Evolutionary conservation across 176 grass and related monocot genomes (phyloP), one percentile per base, ranked within the genome.

Genomic region (Alopecurus myosuroides): DNA sequence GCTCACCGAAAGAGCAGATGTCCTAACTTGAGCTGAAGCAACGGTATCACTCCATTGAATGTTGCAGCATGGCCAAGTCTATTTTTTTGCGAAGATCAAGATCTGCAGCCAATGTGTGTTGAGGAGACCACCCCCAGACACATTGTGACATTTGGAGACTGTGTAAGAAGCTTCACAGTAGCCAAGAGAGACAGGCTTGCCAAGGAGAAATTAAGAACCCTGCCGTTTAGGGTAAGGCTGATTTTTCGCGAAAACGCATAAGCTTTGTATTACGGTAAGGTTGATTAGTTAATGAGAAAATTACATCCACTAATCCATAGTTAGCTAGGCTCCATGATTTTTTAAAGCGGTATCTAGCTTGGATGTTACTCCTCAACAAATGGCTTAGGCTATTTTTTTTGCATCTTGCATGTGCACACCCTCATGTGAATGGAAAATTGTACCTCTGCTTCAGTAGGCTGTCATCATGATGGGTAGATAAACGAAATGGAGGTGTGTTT

Each of bases 1-100:
- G 71, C 73, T 84, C 76, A 84, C 23, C 66, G 42, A 79, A 84
- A 84, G 66, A 53, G 53, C 75, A 64, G 50, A 13, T 83, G 63
- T 60, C 45, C 44, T 55, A 56, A 42, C 67, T 74, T 40, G 20
- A 73, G 55, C 76, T 66, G 68, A 84, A 84, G 34, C 41, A 79
- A 73, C 41, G 51, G 42, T 26, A 72, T 44, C 28, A 26, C 7
- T 57, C 28, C 70, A 49, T 5, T 46, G 26, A 60, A 79, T 65
- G 58, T 76, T 66, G 44, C 60, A 77, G 42, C 44, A 30, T 85
- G 73, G 55, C 22, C 17, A 49, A 25, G 62, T 34, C 80, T 83
- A 84, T 79, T 78, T 63, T 63, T 79, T 84, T 79, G 80, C 18
- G 15, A 46, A 39, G 68, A 74, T 84, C 57, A 28, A 75, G 76